These are phyloP conservation scores for Tricholoma hemisulphureum DNA, from an alignment of 768 basidiomycete species.

Conservation along the genomic window DNA sequence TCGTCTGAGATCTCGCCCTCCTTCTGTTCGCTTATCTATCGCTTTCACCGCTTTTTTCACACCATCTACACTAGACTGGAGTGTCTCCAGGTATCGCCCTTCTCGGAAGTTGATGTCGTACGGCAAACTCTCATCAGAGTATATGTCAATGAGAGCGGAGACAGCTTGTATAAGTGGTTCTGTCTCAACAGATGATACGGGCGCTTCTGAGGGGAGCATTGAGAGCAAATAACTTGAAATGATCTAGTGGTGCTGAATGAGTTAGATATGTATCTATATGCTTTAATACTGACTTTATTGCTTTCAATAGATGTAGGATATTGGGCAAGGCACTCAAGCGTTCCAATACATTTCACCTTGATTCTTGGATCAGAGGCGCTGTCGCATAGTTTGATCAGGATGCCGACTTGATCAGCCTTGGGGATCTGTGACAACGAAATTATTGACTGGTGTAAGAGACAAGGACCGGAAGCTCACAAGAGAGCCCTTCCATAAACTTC, in stretches of 20 bases:
- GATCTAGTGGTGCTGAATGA: conserved; percentile 33
- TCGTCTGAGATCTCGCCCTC: conserved; percentile 60
- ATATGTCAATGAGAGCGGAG: conserved; percentile 89
- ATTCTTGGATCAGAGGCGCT: conserved; percentile 51
- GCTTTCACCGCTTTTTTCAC: conserved; percentile 60
- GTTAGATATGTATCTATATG: neutral
- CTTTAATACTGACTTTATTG: conserved; percentile 50
- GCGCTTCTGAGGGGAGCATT: conserved; percentile 46
- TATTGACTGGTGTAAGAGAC: neutral
- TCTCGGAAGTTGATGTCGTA: conserved; percentile 83
- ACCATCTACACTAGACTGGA: conserved; percentile 59
- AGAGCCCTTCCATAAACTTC: conserved; percentile 66
- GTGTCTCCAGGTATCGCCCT: conserved; percentile 51
- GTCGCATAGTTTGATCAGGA: conserved; percentile 66
- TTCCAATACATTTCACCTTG: conserved; percentile 78
- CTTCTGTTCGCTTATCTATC: conserved; percentile 67
- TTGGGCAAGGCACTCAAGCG: conserved; percentile 83
- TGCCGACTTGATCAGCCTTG: conserved; percentile 55
- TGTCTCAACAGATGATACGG: conserved; percentile 44
- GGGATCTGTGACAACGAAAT: conserved; percentile 41
- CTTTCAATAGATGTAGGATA: conserved; percentile 58
- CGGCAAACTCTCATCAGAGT: conserved; percentile 78
- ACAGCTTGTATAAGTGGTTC: conserved; percentile 76
- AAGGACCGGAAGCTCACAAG: conserved; percentile 44
- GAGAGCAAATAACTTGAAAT: conserved; percentile 70